Evolutionary conservation across 2,329 filamentous ascomycete species (phyloP).

Genomic region (Botrytis pseudocinerea): DNA sequence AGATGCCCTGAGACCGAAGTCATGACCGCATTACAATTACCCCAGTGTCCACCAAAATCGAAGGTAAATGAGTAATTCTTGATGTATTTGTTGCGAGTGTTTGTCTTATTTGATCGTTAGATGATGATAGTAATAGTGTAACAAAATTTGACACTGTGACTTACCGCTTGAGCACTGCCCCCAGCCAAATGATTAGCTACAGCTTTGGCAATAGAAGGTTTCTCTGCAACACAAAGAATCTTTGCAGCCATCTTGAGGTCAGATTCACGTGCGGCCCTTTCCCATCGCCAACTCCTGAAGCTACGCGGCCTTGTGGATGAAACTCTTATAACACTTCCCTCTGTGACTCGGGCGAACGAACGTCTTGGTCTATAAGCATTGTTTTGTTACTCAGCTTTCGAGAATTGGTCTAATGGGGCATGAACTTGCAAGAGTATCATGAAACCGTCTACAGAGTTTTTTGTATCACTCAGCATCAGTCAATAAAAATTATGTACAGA

Average conservation of each 20-base stretch:
- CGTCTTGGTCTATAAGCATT: neutral
- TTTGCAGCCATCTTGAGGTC: slow-evolving; percentile 41
- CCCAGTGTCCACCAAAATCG: slow-evolving; percentile 79
- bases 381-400: neutral
- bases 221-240: slow-evolving; percentile 77
- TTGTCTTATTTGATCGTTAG: slow-evolving; percentile 29
- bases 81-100: slow-evolving; percentile 60
- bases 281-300: neutral
- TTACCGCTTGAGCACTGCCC: slow-evolving; percentile 67
- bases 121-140: neutral
- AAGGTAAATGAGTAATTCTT: slow-evolving; percentile 96
- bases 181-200: slow-evolving; percentile 88
- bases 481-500: neutral
- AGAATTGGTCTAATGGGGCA: neutral
- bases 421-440: neutral
- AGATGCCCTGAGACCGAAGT: slow-evolving; percentile 91
- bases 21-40: slow-evolving; percentile 83
- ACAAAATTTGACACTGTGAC: slow-evolving; percentile 37
- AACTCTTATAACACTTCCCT: neutral
- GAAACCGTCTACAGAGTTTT: neutral
- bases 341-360: neutral
- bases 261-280: neutral
- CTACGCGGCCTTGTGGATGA: neutral
- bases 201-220: slow-evolving; percentile 94
- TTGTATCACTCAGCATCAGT: neutral